These are phyloP conservation scores for Heliamphora exappendiculata DNA, from an alignment of 148 eudicot genomes.

Conservation along the genomic window DNA sequence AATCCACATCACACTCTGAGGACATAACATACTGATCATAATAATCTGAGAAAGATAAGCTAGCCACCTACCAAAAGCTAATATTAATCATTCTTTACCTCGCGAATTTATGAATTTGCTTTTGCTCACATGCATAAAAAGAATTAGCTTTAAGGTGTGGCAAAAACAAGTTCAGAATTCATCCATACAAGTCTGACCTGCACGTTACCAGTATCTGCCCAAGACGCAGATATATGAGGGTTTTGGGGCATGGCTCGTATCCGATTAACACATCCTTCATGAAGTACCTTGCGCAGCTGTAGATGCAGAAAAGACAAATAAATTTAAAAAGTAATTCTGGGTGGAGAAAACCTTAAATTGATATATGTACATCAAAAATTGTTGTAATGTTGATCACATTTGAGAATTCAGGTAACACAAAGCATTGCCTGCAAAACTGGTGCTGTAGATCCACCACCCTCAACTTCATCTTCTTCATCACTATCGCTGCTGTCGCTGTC, in stretches of 20 bases:
- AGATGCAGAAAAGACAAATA: slow-evolving; percentile 13
- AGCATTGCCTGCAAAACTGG: slow-evolving; percentile 72
- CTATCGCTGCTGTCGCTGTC: slow-evolving; percentile 69
- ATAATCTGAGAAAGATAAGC: neutral
- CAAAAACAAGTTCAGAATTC: neutral
- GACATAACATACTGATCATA: neutral
- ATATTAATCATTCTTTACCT: neutral
- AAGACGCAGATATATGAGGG: slow-evolving; percentile 86
- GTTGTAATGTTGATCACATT: neutral
- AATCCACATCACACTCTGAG: neutral
- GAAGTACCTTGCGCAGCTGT: slow-evolving; percentile 82
- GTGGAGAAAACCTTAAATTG: neutral
- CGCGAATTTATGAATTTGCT: neutral
- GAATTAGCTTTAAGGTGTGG: neutral
- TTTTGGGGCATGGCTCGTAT: slow-evolving; percentile 85
- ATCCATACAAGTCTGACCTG: slow-evolving; percentile 32
- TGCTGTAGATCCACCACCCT: slow-evolving; percentile 33
- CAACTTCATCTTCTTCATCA: slow-evolving; percentile 56
- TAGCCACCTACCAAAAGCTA: neutral
- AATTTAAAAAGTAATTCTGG: neutral
- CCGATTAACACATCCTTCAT: slow-evolving; percentile 84
- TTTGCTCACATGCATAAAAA: neutral
- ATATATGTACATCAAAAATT: neutral
- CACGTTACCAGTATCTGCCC: slow-evolving; percentile 84
- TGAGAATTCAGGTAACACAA: neutral